Evolutionary conservation across 345 rosid genomes (phyloP).

Genomic region (Rhizophora mangle): DNA sequence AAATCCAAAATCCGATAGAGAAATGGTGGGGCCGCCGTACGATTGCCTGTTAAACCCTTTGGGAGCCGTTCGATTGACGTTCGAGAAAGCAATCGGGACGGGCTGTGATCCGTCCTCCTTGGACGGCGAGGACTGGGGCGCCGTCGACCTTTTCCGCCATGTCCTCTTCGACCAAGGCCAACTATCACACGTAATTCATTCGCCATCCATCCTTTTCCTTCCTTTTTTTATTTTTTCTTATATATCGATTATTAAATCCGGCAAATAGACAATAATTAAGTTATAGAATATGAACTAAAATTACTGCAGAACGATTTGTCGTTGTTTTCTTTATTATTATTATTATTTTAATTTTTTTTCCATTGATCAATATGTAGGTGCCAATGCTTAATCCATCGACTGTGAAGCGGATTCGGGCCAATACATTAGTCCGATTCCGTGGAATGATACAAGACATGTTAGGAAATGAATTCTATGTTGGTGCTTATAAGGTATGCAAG

Average conservation of each 20-base stretch:
- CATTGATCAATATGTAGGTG: constrained; percentile 38
- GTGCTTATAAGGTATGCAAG: constrained; percentile 64
- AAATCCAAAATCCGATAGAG: not conserved
- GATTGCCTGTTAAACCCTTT: constrained; percentile 83
- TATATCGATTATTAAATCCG: not conserved
- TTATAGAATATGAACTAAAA: no score
- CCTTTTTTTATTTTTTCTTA: not conserved
- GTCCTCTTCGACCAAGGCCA: constrained; percentile 61
- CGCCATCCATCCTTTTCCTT: not conserved
- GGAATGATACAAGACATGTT: constrained; percentile 98
- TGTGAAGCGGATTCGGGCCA: constrained; percentile 54
- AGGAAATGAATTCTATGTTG: constrained; percentile 93
- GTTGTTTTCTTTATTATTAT: no score
- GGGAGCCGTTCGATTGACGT: constrained; percentile 79
- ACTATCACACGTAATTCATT: constrained; percentile 48
- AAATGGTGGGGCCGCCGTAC: constrained; percentile 77
- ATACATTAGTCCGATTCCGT: constrained; percentile 71
- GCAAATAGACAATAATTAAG: not conserved
- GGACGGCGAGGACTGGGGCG: constrained; percentile 90
- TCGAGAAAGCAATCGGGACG: constrained; percentile 61
- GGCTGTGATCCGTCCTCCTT: constrained; percentile 64
- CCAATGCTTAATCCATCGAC: constrained; percentile 56
- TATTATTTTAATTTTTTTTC: not conserved
- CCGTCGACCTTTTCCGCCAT: constrained; percentile 67
- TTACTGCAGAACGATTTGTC: no score